A percentile compares a stretch with the other conserved stretches of the same genome.
Conservation (phyloP, 495 filamentous ascomycete species). For the Xylaria intraflava region DNA sequence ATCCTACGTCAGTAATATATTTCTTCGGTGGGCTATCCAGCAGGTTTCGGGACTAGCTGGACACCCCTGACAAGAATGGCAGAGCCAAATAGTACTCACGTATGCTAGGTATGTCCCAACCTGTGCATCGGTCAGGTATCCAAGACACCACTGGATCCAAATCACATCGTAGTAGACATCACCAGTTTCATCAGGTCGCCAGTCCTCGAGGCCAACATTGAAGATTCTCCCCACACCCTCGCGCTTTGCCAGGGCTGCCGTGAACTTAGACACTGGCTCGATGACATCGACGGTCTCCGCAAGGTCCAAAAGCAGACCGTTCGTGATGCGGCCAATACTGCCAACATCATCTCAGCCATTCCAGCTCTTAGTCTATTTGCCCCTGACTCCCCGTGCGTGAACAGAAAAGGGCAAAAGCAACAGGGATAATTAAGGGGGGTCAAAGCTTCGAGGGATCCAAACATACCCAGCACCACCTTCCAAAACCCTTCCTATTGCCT, state of each 20-base stretch:
- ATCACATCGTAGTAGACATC: slow-evolving; percentile 58
- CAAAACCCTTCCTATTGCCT: slow-evolving; percentile 25
- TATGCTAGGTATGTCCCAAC: slow-evolving; percentile 59
- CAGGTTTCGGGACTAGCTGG: background rate
- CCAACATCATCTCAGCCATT: background rate
- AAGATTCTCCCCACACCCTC: slow-evolving; percentile 55
- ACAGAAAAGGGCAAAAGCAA: slow-evolving; percentile 1
- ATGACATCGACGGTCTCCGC: slow-evolving; percentile 44
- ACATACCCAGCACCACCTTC: slow-evolving; percentile 53
- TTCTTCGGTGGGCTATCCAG: background rate
- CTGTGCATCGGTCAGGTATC: slow-evolving; percentile 76
- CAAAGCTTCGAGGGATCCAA: too few species aligned
- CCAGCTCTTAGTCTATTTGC: background rate
- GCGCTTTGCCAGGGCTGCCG: slow-evolving; percentile 36
- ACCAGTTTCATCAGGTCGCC: slow-evolving; percentile 49
- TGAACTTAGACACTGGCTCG: slow-evolving; percentile 54
- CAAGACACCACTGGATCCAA: slow-evolving; percentile 89
- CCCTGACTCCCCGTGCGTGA: background rate
- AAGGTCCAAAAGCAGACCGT: slow-evolving; percentile 38
- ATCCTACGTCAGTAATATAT: background rate
- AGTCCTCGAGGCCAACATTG: slow-evolving; percentile 69
- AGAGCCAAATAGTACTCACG: background rate
- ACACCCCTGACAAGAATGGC: background rate
- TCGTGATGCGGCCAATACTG: slow-evolving; percentile 52
- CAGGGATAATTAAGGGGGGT: background rate